Evolutionary conservation across 805 yeast species (phyloP), one percentile per base, ranked within the genome.

Genomic region (Schwanniomyces occidentalis): DNA sequence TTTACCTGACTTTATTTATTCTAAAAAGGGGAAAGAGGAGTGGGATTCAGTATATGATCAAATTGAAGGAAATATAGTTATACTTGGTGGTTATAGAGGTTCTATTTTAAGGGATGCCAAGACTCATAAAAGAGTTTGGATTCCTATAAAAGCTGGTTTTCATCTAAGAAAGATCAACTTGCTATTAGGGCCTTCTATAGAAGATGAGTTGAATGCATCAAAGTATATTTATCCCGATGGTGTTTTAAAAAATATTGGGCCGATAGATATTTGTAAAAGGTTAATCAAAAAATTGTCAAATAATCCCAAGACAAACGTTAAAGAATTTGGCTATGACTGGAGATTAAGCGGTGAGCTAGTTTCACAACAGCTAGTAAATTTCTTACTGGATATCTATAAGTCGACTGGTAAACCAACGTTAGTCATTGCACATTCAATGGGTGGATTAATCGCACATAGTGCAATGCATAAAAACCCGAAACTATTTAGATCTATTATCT

Each of bases 311-410:
- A 73, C 83, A 4, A 72, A 61, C 10, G 79, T 86, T 5, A 75
- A 76, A 36, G 82, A 83, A 37, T 90, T 82, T 61, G 95, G 95
- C n/a, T 90, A 89, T 57, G 97, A 90, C 63, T 90, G 97, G 97
- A 73, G 97, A 49, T 58, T 89, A 5, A 78, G 90, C 5, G 70
- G 78, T 2, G 85, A 78, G 26, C 55, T 79, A 4, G 62, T 71
- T 13, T 65, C 85, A 8, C 53, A 61, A 5, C 70, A 78, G 41
- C 62, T 90, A n/a, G 61, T 59, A 21, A 58, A 69, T n/a, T 69
- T 68, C 31, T 55, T 86, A 10, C 47, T 48, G 13, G 51, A 65
- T 5, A 61, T 87, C 17, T 68, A 74, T 29, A 54, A 65, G 8
- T 49, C 58, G 16, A 75, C 74, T 0, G 78, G 77, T 12, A 73